Base-by-base conservation (phyloP, 164 flowering plant genomes). In the Chloranthus sessilifolius region DNA sequence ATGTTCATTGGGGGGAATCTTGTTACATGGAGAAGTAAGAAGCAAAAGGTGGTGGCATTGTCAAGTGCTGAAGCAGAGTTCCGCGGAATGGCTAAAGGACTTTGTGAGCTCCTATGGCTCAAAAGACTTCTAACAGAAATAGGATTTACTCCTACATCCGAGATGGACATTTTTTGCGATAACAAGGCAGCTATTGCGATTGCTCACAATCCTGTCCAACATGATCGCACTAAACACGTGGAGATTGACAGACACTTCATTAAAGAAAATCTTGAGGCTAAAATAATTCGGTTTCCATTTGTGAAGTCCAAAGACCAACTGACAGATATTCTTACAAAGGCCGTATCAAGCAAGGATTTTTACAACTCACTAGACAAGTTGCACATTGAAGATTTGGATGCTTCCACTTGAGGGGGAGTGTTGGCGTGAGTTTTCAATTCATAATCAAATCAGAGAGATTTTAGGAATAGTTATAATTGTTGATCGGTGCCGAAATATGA, bases 381-480 rank as follows among this genome's bases (percentile, higher is more conserved):
- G n/a, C n/a, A n/a, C n/a, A n/a, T n/a, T n/a, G n/a, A n/a, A n/a
- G n/a, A n/a, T n/a, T n/a, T n/a, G n/a, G n/a, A n/a, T n/a, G n/a
- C n/a, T n/a, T n/a, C n/a, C n/a, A 48, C 52, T 48, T 48, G 52
- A 48, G 50, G 52, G 52, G 24, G 38, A 39, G 43, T 39, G 43
- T 39, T 9, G 5, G 43, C 43, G 17, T 39, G 43, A 39, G 34
- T 30, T 30, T 5, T 30, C 10, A 30, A 30, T 30, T n/a, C n/a
- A n/a, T n/a, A n/a, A n/a, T n/a, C n/a, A n/a, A n/a, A n/a, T n/a
- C n/a, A n/a, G n/a, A n/a, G n/a, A n/a, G n/a, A n/a, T n/a, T n/a
- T n/a, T n/a, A n/a, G n/a, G n/a, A n/a, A n/a, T n/a, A n/a, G n/a
- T n/a, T n/a, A n/a, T n/a, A n/a, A n/a, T n/a, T n/a, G n/a, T n/a